These are phyloP conservation scores for Globisporangium spiculum DNA, from an alignment of 352 stramenopile genomes.

Conservation along the genomic window DNA sequence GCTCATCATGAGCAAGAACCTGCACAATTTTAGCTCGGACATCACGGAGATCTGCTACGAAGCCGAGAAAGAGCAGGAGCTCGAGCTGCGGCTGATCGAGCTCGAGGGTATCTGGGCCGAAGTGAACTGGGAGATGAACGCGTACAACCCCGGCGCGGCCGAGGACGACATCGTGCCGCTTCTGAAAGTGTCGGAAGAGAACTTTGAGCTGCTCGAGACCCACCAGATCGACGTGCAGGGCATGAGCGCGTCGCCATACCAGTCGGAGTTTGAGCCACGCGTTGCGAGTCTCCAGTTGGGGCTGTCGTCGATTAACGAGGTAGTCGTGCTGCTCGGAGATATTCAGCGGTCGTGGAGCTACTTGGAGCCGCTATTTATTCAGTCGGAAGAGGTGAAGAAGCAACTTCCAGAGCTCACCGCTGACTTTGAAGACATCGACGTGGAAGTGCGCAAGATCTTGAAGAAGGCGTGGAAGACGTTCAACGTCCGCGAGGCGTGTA, in stretches of 20 bases:
- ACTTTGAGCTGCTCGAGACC: conserved; percentile 96
- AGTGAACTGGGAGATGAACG: conserved; percentile 93
- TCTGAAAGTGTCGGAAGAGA: conserved; percentile 93
- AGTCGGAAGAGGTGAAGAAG: conserved; percentile 95
- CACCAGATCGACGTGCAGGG: conserved; percentile 96
- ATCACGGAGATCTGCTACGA: conserved; percentile 97
- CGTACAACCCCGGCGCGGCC: conserved; percentile 79
- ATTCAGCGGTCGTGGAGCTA: conserved; percentile 97
- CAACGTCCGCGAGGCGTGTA: conserved; percentile 91
- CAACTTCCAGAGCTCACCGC: conserved; percentile 93
- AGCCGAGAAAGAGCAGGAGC: conserved; percentile 95
- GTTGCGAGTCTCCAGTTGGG: conserved; percentile 87
- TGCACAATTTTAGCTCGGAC: conserved; percentile 93
- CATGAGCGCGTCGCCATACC: conserved; percentile 95
- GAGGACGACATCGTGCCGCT: conserved; percentile 84
- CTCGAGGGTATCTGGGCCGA: conserved; percentile 90
- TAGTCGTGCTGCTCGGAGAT: conserved; percentile 92
- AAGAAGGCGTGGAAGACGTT: conserved; percentile 82
- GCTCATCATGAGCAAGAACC: conserved; percentile 89
- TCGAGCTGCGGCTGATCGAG: conserved; percentile 89
- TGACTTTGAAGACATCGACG: conserved; percentile 94
- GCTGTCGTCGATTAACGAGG: conserved; percentile 89
- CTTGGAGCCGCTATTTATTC: conserved; percentile 94
- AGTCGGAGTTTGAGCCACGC: conserved; percentile 93
- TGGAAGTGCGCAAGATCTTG: conserved; percentile 89